A percentile compares a stretch with the other conserved stretches of the same genome.
phyloP scores from a whole-genome alignment of 2,329 filamentous ascomycete genomes.

The Exserohilum rostratum region DNA sequence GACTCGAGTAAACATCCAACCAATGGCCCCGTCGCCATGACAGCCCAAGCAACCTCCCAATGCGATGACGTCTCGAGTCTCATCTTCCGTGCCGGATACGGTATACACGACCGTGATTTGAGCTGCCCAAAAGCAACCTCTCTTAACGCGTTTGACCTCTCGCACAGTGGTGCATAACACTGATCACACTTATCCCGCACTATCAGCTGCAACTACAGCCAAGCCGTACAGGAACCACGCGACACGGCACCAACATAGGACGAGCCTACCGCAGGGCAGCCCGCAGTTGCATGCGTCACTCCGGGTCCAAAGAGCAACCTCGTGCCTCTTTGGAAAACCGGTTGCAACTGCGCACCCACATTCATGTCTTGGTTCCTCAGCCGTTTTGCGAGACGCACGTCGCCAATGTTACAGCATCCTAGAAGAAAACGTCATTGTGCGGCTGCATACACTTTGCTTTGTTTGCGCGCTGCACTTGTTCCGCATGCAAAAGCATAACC shows the following conservation, averaged over 20 bases:
- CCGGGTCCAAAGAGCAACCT: slow-evolving; percentile 5
- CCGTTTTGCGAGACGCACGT: slow-evolving; percentile 8
- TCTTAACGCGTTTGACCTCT: background rate
- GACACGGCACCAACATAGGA: slow-evolving; percentile 18
- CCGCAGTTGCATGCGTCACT: slow-evolving; percentile 13
- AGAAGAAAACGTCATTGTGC: slow-evolving; percentile 7
- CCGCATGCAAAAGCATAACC: slow-evolving; percentile 5
- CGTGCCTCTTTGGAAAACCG: slow-evolving; percentile 17
- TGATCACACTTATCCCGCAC: slow-evolving; percentile 4
- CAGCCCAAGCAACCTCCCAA: slow-evolving; percentile 6
- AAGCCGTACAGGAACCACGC: slow-evolving; percentile 18
- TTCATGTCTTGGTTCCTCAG: slow-evolving; percentile 3
- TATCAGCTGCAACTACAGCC: slow-evolving; percentile 16
- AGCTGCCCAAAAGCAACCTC: slow-evolving; percentile 10
- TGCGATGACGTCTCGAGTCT: slow-evolving; percentile 6
- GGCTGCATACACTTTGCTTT: slow-evolving; percentile 8
- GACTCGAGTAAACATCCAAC: slow-evolving; percentile 7
- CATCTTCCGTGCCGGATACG: slow-evolving; percentile 19
- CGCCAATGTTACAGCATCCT: background rate
- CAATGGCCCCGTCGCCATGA: slow-evolving; percentile 6
- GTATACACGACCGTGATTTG: slow-evolving; percentile 10
- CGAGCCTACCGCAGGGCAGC: slow-evolving; percentile 6
- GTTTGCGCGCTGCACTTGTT: background rate
- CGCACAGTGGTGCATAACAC: slow-evolving; percentile 3
- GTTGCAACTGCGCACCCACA: slow-evolving; percentile 12